phyloP scores from a whole-genome alignment of 2,329 filamentous ascomycete species.

The Neurospora sp. region DNA sequence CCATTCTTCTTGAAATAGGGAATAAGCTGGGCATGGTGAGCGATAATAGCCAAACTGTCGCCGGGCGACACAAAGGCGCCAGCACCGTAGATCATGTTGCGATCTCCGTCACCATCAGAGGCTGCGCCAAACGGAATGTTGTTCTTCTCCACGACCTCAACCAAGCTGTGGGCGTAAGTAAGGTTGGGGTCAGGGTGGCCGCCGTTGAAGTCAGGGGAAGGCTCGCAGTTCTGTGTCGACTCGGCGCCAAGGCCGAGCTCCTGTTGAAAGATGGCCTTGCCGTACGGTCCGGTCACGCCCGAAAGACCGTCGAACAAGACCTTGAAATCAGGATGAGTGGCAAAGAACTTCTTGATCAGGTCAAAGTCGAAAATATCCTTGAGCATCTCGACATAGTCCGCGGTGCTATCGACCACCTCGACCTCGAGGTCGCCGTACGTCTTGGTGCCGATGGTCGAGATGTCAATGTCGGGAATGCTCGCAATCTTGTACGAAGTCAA shows the following conservation, averaged over 20 bases:
- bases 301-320: constrained; percentile 90
- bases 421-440: constrained; percentile 83
- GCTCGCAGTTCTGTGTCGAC: constrained; percentile 80
- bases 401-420: constrained; percentile 86
- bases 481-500: constrained; percentile 88
- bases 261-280: constrained; percentile 86
- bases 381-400: constrained; percentile 88
- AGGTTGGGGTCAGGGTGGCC: constrained; percentile 97
- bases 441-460: constrained; percentile 69
- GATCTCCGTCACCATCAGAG: constrained; percentile 93
- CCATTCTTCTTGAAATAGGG: constrained; percentile 98
- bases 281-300: constrained; percentile 93
- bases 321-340: constrained; percentile 82
- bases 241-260: constrained; percentile 71
- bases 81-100: constrained; percentile 99
- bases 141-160: constrained; percentile 85
- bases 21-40: constrained; percentile 90
- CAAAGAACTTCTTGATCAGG: constrained; percentile 89
- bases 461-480: constrained; percentile 78
- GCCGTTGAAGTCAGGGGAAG: constrained; percentile 90
- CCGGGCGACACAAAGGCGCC: constrained; percentile 94
- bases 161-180: constrained; percentile 89
- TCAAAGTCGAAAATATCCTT: constrained; percentile 99
- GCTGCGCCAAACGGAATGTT: constrained; percentile 92
- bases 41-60: constrained; percentile 95